Conservation (phyloP, 164 flowering plant genomes). For the Magnolia changhungtana region DNA sequence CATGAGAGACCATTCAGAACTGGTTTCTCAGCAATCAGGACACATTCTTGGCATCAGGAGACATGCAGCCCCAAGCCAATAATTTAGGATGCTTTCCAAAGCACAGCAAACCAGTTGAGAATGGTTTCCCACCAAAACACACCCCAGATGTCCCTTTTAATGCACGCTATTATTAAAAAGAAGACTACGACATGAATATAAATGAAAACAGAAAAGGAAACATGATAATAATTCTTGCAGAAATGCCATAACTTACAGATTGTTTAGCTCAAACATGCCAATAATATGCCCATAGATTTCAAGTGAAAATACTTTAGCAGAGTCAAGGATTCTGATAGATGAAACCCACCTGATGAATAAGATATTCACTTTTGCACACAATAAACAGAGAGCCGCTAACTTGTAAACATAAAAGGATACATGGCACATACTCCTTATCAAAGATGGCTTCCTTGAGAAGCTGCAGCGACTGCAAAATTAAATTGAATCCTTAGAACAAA, state of each 20-base stretch:
- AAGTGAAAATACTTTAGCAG: constrained; percentile 71
- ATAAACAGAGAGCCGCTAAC: not conserved
- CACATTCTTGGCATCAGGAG: not conserved
- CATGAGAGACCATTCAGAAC: not conserved
- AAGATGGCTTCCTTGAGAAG: constrained; percentile 76
- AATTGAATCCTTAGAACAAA: not conserved
- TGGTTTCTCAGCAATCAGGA: not conserved
- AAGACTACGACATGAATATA: not conserved
- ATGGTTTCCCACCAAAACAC: not conserved
- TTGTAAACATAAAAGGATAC: constrained; percentile 56
- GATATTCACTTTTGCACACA: not conserved
- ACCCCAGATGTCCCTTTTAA: not conserved
- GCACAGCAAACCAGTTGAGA: not conserved
- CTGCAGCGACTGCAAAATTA: no score
- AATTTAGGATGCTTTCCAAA: not conserved
- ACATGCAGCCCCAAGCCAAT: not conserved
- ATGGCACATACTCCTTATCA: constrained; percentile 69
- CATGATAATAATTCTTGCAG: not conserved
- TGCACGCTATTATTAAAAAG: no score
- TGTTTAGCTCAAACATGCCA: constrained; percentile 99
- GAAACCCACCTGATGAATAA: no score
- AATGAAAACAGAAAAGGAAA: not conserved
- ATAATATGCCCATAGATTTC: constrained; percentile 91
- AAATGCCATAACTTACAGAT: constrained; percentile 69
- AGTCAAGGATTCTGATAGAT: constrained; percentile 41